These are phyloP conservation scores for Eucalyptus caleyi DNA, from an alignment of 345 rosid genomes.

Conservation along the genomic window DNA sequence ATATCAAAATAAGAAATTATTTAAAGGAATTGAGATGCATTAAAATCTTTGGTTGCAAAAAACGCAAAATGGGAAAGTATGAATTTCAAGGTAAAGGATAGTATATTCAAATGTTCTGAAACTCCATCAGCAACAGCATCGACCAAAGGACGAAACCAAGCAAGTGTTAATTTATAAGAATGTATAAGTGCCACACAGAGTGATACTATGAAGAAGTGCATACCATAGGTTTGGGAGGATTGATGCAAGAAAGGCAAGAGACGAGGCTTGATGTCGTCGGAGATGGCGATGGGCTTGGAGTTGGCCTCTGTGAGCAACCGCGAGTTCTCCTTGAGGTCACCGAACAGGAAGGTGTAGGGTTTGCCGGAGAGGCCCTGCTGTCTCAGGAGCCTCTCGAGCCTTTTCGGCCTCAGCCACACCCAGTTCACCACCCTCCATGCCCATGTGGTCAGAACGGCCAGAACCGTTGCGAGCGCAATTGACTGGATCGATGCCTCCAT, in stretches of 20 bases:
- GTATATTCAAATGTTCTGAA: neutral
- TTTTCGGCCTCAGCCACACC: slow-evolving; percentile 20
- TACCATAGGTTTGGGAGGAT: slow-evolving; percentile 4
- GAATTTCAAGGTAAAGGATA: neutral
- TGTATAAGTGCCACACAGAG: neutral
- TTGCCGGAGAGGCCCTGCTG: slow-evolving; percentile 13
- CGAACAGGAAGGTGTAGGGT: neutral
- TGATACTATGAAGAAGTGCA: neutral
- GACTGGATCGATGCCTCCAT: neutral
- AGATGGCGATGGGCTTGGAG: neutral
- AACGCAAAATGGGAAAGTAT: neutral
- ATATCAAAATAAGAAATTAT: neutral
- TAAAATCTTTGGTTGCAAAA: neutral
- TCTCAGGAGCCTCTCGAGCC: slow-evolving; percentile 7
- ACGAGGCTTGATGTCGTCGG: neutral
- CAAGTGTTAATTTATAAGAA: neutral
- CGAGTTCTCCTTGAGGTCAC: neutral
- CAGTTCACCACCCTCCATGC: slow-evolving; percentile 1
- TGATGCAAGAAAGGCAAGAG: neutral
- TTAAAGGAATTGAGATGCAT: neutral
- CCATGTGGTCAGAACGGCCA: neutral
- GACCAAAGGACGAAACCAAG: neutral
- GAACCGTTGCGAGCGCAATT: neutral
- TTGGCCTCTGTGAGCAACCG: neutral
- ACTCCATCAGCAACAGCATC: neutral